Conservation (phyloP, 2,329 filamentous ascomycete genomes). For the Scytalidium sp. region DNA sequence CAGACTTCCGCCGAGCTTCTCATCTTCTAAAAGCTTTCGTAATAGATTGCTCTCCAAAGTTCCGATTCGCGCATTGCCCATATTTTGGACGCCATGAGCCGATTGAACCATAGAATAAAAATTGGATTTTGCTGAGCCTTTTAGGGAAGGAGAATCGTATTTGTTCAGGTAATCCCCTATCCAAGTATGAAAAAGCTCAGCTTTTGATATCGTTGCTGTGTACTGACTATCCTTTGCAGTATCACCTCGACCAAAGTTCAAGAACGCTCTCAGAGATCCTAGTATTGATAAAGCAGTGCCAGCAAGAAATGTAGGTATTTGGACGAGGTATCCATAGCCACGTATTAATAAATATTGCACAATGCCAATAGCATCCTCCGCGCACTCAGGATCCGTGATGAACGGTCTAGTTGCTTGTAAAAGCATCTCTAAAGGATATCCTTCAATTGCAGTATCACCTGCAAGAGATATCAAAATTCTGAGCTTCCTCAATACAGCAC, state of each 20-base stretch:
- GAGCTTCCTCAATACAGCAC: constrained; percentile 82
- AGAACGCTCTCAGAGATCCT: constrained; percentile 72
- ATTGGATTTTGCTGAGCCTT: constrained; percentile 44
- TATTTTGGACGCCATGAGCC: constrained; percentile 62
- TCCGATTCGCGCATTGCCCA: constrained; percentile 66
- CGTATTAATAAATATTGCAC: constrained; percentile 76
- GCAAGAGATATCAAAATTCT: constrained; percentile 77
- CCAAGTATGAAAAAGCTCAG: constrained; percentile 75
- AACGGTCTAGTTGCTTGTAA: constrained; percentile 77
- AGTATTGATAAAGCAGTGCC: constrained; percentile 78
- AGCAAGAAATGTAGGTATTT: constrained; percentile 71
- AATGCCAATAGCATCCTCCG: constrained; percentile 85
- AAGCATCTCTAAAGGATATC: constrained; percentile 88
- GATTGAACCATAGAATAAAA: constrained; percentile 67
- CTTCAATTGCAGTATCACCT: constrained; percentile 66
- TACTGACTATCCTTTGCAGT: constrained; percentile 86
- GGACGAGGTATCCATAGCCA: constrained; percentile 62
- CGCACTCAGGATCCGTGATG: constrained; percentile 79
- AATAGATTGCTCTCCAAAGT: constrained; percentile 79
- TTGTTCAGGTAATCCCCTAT: constrained; percentile 65
- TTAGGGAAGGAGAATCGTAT: constrained; percentile 47
- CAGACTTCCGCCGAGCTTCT: constrained; percentile 56
- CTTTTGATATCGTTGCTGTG: constrained; percentile 70
- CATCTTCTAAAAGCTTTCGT: constrained; percentile 75
- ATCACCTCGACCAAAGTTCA: constrained; percentile 71